Evolutionary conservation across 768 basidiomycete genomes (phyloP), one percentile per base, ranked within the genome.

Genomic region (Tylopilus sp.): DNA sequence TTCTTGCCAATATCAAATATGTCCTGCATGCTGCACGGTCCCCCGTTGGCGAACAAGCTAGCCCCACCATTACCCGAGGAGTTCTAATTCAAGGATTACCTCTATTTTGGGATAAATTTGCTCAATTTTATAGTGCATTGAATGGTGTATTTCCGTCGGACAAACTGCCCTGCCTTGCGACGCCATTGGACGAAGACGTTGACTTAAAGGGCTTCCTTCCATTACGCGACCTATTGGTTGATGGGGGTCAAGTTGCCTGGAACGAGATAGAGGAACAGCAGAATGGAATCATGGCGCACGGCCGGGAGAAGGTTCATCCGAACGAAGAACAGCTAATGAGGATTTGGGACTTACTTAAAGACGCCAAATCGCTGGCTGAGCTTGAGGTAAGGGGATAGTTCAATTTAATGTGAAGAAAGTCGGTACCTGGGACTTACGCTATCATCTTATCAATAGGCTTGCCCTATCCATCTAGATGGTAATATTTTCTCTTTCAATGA

Each of bases 281-380:
- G 58, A 71, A 52, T 61, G 65, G 40, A 47, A 58, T 28, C 17
- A 36, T 39, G n/a, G 36, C 57, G 57, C 52, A 73, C 68, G 58
- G 71, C 48, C 55, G 59, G 45, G 69, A 78, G 55, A 77, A 75
- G 31, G 80, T 81, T 1, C 86, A 98, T 71, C 97, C 97, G 8
- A 98, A 99, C 59, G 94, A 90, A 52, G 93, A 95, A 73, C 90
- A 95, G 59, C 71, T 99, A 39, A 95, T 98, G 91, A 78, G 97
- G 57, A 88, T 99, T 51, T 77, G 81, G 41, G 95, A 97, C 69
- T 72, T 97, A 38, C 73, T 94, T 42, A 70, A 77, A 13, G 92
- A 97, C 62, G 87, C 86, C 1, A 76, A 71, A 55, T 67, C 72
- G 6, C 65, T 95, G 21, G 78, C 79, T 22, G 74, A 76, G 50